Conservation (phyloP, 2,329 filamentous ascomycete genomes). For the Hypoxylon sp. region DNA sequence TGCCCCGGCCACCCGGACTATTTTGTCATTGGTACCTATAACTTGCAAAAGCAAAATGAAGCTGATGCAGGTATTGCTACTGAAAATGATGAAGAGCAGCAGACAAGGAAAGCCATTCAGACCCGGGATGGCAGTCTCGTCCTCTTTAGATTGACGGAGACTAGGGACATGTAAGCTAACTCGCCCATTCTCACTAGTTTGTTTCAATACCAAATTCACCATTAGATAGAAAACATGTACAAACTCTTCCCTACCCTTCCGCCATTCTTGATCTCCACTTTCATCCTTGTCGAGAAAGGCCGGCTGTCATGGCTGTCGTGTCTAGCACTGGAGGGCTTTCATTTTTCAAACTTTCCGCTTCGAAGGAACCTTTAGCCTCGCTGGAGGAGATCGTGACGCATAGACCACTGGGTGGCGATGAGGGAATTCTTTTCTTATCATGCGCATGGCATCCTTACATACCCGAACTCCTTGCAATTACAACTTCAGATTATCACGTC, state of each 20-base stretch:
- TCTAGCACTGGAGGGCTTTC: conserved; percentile 82
- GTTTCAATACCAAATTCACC: conserved; percentile 42
- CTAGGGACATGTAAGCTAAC: conserved; percentile 67
- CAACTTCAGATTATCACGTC: conserved; percentile 78
- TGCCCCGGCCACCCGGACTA: conserved; percentile 73
- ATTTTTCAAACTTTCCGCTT: conserved; percentile 68
- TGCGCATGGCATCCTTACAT: conserved; percentile 78
- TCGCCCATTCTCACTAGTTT: conserved; percentile 20
- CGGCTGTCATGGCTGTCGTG: conserved; percentile 77
- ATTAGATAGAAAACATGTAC: conserved; percentile 65
- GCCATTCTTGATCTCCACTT: conserved; percentile 92
- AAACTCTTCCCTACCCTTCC: conserved; percentile 75
- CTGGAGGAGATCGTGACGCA: conserved; percentile 61
- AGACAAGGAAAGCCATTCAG: conserved; percentile 62
- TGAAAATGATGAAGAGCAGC: conserved; percentile 46
- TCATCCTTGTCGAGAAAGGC: conserved; percentile 64
- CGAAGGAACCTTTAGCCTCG: conserved; percentile 25
- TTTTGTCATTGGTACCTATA: conserved; percentile 89
- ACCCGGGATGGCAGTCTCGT: conserved; percentile 81
- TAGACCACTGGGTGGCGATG: conserved; percentile 65
- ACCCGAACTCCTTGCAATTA: conserved; percentile 73
- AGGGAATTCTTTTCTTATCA: conserved; percentile 77
- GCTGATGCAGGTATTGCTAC: conserved; percentile 35
- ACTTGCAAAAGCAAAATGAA: conserved; percentile 70
- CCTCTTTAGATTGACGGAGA: conserved; percentile 70